phyloP scores from a whole-genome alignment of 1,284 basidiomycete species.

The Macrocystidia cucumis region DNA sequence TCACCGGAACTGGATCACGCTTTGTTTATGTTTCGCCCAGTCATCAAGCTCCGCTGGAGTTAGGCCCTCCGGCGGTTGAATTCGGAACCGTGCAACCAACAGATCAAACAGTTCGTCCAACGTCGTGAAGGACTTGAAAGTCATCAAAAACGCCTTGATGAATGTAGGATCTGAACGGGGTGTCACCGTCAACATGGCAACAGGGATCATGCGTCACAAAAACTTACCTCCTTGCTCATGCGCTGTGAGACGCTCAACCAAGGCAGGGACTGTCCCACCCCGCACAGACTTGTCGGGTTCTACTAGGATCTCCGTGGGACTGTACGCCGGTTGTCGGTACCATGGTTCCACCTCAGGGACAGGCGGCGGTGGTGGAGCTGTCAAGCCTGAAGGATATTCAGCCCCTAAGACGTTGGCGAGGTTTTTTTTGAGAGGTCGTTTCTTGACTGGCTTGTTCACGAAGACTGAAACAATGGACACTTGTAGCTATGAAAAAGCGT shows the following conservation, averaged over 20 bases:
- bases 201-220: conserved; percentile 6
- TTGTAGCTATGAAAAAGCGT: no score
- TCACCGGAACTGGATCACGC: conserved; percentile 82
- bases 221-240: conserved; percentile 77
- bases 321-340: conserved; percentile 82
- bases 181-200: conserved; percentile 1
- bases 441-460: no score
- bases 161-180: conserved; percentile 63
- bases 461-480: no score
- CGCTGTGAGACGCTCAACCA: conserved; percentile 87
- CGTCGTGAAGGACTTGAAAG: conserved; percentile 93
- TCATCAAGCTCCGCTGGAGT: conserved; percentile 59
- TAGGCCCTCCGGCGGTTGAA: conserved; percentile 70
- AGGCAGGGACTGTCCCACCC: conserved; percentile 80
- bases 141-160: conserved; percentile 92
- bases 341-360: conserved; percentile 58
- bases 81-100: conserved; percentile 81
- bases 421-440: conserved; percentile 6
- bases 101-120: conserved; percentile 81
- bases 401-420: conserved; percentile 9
- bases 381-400: conserved; percentile 3
- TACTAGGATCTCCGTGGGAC: conserved; percentile 75
- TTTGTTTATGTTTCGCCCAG: conserved; percentile 88
- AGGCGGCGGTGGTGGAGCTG: not conserved
- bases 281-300: conserved; percentile 79